A percentile compares a stretch with the other conserved stretches of the same genome.
These are phyloP conservation scores for Aureobasidium sp. DNA, from an alignment of 2,329 filamentous ascomycete species.

Conservation along the genomic window DNA sequence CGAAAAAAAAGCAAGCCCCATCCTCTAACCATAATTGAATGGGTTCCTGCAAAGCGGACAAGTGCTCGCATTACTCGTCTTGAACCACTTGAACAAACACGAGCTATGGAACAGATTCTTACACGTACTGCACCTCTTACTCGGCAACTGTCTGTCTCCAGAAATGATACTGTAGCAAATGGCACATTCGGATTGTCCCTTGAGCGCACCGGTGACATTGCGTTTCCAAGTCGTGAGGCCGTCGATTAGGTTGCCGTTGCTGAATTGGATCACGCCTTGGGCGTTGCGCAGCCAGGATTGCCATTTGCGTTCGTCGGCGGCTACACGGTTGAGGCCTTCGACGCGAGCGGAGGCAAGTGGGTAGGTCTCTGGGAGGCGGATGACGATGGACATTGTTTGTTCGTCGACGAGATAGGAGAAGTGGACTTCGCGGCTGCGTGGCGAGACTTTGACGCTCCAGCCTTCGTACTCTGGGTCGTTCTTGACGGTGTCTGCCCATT, in stretches of 20 bases:
- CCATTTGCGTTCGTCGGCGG: conserved; percentile 88
- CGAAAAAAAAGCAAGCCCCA: neutral
- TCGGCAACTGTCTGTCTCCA: conserved; percentile 78
- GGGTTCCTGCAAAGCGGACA: conserved; percentile 90
- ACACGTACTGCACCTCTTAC: conserved; percentile 86
- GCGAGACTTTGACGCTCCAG: conserved; percentile 63
- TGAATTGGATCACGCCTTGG: conserved; percentile 88
- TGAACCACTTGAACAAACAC: conserved; percentile 96
- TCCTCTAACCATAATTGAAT: conserved; percentile 53
- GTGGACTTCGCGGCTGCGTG: conserved; percentile 65
- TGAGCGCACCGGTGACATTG: conserved; percentile 80
- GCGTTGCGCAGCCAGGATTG: conserved; percentile 81
- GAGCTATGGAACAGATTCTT: conserved; percentile 86
- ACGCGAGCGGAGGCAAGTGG: conserved; percentile 75
- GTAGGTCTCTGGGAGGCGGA: conserved; percentile 72
- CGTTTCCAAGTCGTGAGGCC: conserved; percentile 77
- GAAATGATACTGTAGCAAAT: conserved; percentile 96
- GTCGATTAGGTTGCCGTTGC: conserved; percentile 81
- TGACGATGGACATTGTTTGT: conserved; percentile 71
- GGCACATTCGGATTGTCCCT: conserved; percentile 89
- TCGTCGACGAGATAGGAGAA: conserved; percentile 87
- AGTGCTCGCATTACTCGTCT: conserved; percentile 81
- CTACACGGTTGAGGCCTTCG: conserved; percentile 70
- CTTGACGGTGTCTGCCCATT: conserved; percentile 49
- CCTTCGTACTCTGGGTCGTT: conserved; percentile 42